Base-by-base conservation (phyloP, 2,329 filamentous ascomycete genomes). In the Microcera coccophila region DNA sequence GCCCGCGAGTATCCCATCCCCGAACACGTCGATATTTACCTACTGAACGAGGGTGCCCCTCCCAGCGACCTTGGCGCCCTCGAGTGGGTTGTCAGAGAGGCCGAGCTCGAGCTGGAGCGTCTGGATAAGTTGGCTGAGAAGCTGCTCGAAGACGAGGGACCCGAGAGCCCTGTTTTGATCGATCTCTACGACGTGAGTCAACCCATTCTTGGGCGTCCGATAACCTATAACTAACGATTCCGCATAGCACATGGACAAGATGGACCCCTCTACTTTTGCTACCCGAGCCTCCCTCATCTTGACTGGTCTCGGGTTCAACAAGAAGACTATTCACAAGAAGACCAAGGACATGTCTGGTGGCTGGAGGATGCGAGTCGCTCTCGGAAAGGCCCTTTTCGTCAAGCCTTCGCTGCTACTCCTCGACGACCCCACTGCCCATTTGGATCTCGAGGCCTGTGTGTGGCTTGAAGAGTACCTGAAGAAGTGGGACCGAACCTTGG, bases 291-390 rank as follows among this genome's bases (percentile, higher is more conserved):
- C 91, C 42, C 84, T 96, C 55, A 98, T 98, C 66, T 72, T 98
- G 59, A 98, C 93, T 42, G 93, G 93, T 90, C 86, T 98, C 46
- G 93, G 93, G 55, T 98, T 98, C 82, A 95, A 98, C 84, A 97
- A 97, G 78, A 73, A 72, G 58, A 98, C 94, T 43, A 97, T 98
- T 65, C 76, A 94, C 71, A 98, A 98, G 82, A 96, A 94, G 83
- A 98, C 94, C 61, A 98, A 97, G 81, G 94, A 98, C 69, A 98
- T 98, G 94, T 98, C 93, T 55, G 93, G 93, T 88, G 93, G 93
- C 60, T 98, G 93, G 93, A 84, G 91, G 78, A 98, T 98, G 93
- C 89, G 94, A 80, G 93, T 98, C 46, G 93, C 93, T 44, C 84
- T 98, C 48, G 93, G 80, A 66, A 96, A 97, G 78, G 93, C 93